Evolutionary conservation across 805 yeast genomes (phyloP).

Genomic region (Yarrowia sp.): DNA sequence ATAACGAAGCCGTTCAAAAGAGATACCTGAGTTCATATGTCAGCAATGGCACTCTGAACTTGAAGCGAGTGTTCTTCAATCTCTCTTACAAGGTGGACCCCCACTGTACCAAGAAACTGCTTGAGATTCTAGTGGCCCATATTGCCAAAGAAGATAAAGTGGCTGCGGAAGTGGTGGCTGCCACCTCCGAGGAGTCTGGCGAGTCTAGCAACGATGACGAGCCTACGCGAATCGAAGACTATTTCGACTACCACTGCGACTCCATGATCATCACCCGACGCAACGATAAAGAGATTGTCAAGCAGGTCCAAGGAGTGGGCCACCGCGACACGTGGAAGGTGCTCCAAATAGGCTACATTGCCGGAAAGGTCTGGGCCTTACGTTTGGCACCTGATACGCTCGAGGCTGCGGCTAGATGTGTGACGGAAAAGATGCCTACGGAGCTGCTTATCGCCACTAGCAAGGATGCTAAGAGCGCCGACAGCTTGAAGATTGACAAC

Average conservation of each 20-base stretch:
- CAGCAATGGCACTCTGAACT: conserved; percentile 19
- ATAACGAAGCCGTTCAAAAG: conserved; percentile 34
- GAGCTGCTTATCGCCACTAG: conserved; percentile 32
- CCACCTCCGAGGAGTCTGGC: conserved; percentile 12
- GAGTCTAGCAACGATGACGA: conserved; percentile 7
- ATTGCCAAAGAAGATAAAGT: conserved; percentile 9
- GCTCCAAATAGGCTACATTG: conserved; percentile 20
- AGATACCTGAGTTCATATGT: conserved; percentile 20
- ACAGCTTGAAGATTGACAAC: conserved; percentile 15
- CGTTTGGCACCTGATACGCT: conserved; percentile 13
- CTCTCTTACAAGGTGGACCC: conserved; percentile 23
- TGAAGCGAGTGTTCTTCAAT: conserved; percentile 28
- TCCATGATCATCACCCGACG: conserved; percentile 19
- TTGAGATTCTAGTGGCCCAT: conserved; percentile 20
- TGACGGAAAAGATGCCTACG: conserved; percentile 24
- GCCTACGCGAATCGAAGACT: conserved; percentile 9
- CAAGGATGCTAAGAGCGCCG: conserved; percentile 14
- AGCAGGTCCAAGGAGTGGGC: conserved; percentile 17
- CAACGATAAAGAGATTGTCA: not conserved
- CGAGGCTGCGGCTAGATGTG: not conserved
- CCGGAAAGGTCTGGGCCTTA: conserved; percentile 26
- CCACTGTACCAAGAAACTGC: conserved; percentile 7
- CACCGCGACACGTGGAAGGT: conserved; percentile 16
- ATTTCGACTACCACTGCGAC: conserved; percentile 28
- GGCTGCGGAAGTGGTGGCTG: conserved; percentile 19